Conservation (phyloP, 495 filamentous ascomycete species). For the Tuber indicum region DNA sequence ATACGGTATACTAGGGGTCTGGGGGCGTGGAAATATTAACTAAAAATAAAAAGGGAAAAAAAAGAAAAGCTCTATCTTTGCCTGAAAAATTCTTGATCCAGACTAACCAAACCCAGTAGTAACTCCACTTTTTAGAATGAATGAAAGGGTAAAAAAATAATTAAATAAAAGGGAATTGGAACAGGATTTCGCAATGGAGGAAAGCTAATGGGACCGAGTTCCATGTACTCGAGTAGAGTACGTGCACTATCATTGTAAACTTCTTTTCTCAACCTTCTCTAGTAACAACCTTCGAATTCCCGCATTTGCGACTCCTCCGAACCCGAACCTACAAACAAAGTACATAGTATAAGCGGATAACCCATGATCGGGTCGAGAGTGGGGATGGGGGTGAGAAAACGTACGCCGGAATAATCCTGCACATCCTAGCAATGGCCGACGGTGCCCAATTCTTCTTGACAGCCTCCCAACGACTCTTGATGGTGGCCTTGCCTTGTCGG, state of each 20-base stretch:
- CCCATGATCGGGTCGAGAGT: background rate
- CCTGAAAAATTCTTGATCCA: background rate
- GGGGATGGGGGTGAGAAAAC: background rate
- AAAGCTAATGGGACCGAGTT: background rate
- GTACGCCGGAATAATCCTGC: constrained; percentile 79
- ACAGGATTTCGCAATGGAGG: background rate
- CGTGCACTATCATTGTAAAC: background rate
- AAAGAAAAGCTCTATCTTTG: background rate
- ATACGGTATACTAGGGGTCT: background rate
- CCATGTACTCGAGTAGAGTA: background rate
- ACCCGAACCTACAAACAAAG: constrained; percentile 55
- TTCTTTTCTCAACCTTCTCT: constrained; percentile 46
- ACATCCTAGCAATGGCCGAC: constrained; percentile 73
- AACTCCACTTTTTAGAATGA: constrained; percentile 4
- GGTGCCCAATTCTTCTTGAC: constrained; percentile 70
- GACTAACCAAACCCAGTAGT: background rate
- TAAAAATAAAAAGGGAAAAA: background rate
- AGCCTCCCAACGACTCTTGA: constrained; percentile 55
- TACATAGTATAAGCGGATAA: constrained; percentile 5
- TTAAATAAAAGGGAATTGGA: background rate
- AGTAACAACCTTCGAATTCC: constrained; percentile 60
- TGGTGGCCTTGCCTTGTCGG: constrained; percentile 47
- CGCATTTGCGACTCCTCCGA: constrained; percentile 84
- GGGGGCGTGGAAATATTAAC: background rate
- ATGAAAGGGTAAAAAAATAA: constrained; percentile 1